These are phyloP conservation scores for Diaporthe capsici DNA, from an alignment of 2,329 filamentous ascomycete species.

Conservation along the genomic window DNA sequence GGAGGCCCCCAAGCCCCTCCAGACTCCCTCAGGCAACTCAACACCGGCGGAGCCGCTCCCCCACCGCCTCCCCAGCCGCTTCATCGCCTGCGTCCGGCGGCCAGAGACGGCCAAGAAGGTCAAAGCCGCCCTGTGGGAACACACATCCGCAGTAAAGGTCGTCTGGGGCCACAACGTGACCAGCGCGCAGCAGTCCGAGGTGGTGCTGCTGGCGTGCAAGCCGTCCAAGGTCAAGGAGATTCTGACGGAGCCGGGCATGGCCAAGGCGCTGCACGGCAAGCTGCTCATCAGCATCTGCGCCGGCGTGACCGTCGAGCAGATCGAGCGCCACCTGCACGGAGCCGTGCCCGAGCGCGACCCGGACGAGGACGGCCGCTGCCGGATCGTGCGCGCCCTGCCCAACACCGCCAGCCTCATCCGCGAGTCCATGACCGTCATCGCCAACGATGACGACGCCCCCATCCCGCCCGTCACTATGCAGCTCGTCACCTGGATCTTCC, in stretches of 20 bases:
- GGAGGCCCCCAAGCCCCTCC: conserved; percentile 61
- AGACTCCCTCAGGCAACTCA: conserved; percentile 59
- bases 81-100: conserved; percentile 85
- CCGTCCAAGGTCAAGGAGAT: conserved; percentile 80
- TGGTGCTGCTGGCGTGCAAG: conserved; percentile 86
- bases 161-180: conserved; percentile 80
- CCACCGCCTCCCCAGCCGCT: conserved; percentile 75
- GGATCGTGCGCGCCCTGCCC: conserved; percentile 84
- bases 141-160: conserved; percentile 74
- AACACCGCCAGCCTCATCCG: conserved; percentile 86
- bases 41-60: conserved; percentile 63
- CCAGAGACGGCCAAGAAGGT: conserved; percentile 79
- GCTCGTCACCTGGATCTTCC: conserved; percentile 84
- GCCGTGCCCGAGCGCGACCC: conserved; percentile 62
- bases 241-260: conserved; percentile 76
- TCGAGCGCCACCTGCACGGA: conserved; percentile 75
- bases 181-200: conserved; percentile 76
- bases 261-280: conserved; percentile 81
- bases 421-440: conserved; percentile 87
- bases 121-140: conserved; percentile 73
- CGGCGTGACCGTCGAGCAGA: conserved; percentile 79
- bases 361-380: conserved; percentile 65
- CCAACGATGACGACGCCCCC: conserved; percentile 71
- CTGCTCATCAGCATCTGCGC: conserved; percentile 86
- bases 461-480: conserved; percentile 61